Evolutionary conservation across 1,139 yeast genomes (phyloP).

Genomic region (Magnusiomyces sp.): DNA sequence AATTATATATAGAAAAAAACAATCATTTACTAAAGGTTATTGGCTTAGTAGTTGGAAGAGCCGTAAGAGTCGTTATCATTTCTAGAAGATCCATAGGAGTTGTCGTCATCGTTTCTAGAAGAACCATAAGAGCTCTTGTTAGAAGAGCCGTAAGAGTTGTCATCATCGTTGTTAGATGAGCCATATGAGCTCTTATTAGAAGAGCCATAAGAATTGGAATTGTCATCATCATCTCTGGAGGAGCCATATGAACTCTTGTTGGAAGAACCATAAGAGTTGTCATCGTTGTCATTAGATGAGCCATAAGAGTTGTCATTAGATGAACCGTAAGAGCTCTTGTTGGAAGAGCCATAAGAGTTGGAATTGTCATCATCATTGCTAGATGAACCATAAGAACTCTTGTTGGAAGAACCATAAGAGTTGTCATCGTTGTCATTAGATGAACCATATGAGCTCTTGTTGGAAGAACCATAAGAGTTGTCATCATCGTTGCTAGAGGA

Average conservation of each 20-base stretch:
- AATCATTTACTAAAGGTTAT: too few species aligned
- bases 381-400: conserved; percentile 17
- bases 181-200: too few species aligned
- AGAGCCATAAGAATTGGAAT: background rate
- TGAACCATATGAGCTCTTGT: too few species aligned
- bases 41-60: too few species aligned
- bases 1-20: too few species aligned
- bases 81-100: background rate
- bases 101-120: conserved; percentile 3
- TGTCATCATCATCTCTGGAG: background rate
- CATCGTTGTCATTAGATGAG: background rate
- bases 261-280: background rate
- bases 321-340: background rate
- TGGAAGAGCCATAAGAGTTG: conserved; percentile 1
- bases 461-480: conserved; percentile 20
- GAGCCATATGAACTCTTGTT: too few species aligned
- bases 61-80: too few species aligned
- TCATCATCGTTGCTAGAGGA: background rate
- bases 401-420: conserved; percentile 14
- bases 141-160: conserved; percentile 1
- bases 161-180: background rate
- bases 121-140: conserved; percentile 1
- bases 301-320: background rate
- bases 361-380: conserved; percentile 4
- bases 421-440: conserved; percentile 1